Conservation (phyloP, 495 filamentous ascomycete genomes). For the Margaritispora aquatica region DNA sequence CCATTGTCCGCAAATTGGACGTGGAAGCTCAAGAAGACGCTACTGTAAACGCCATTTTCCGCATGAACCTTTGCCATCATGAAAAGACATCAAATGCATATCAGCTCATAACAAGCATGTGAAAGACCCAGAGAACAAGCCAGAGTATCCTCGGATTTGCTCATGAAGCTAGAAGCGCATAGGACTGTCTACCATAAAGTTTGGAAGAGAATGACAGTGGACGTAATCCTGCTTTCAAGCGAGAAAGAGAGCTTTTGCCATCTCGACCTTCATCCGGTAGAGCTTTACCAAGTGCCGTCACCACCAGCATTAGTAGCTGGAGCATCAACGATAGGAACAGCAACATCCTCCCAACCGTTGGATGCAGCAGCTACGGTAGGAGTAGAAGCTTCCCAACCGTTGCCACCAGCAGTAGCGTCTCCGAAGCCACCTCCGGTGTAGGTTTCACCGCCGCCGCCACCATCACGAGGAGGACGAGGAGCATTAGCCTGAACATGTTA, state of each 20-base stretch:
- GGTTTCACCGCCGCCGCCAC: neutral
- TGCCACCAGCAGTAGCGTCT: neutral
- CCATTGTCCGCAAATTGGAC: neutral
- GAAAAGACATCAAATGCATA: too few species aligned
- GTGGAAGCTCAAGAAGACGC: neutral
- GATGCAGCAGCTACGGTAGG: neutral
- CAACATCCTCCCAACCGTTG: neutral
- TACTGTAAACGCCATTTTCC: neutral
- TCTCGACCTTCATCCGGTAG: neutral
- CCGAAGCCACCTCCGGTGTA: neutral
- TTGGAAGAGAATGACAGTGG: neutral
- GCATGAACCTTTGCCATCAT: neutral
- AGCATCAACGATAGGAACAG: neutral
- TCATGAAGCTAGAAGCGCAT: neutral
- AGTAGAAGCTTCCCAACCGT: neutral
- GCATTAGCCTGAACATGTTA: constrained; percentile 3
- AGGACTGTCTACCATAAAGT: neutral
- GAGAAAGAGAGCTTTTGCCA: neutral
- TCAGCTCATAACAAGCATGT: too few species aligned
- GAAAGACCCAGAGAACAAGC: neutral
- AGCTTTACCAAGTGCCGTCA: neutral
- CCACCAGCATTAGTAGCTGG: neutral
- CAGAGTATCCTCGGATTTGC: too few species aligned
- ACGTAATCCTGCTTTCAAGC: neutral
- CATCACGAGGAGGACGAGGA: constrained; percentile 11